Base-by-base conservation (phyloP, 371 early-diverging fungal species). In the Batkoa obscura region DNA sequence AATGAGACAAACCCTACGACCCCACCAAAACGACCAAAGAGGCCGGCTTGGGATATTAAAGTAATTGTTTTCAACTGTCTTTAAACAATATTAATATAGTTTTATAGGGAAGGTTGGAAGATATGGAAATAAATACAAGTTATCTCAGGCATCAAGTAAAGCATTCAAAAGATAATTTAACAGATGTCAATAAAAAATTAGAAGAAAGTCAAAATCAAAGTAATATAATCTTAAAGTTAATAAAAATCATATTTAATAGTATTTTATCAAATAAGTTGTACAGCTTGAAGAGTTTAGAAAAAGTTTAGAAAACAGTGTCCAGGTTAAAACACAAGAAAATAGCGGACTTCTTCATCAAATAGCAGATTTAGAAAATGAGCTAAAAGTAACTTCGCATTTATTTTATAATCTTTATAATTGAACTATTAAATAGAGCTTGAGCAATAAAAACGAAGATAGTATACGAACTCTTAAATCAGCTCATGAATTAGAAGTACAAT, bases 61-160 rank as follows among this genome's bases (percentile, higher is more conserved):
- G 50, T 50, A 17, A 50, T 2, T 35, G 1, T 31, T 4, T 9
- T 12, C 32, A 8, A 35, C 2, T 32, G 33, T 50, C 3, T 31
- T 31, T 17, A 12, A 45, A 9, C 48, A 31, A 35, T n/a, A 43
- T 43, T 43, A 43, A 43, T 17, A 8, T 13, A 2, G 2, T 35
- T 5, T 12, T 73, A 0, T 76, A 78, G 66, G 78, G 79, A 2
- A 69, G 74, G 13, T 58, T 80, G 12, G 69, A 72, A 50, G 80
- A 77, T 54, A 64, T 78, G 71, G 76, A 78, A 52, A 67, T 72
- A 39, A 43, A 63, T 5, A 63, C 60, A 23, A 54, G 56, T n/a
- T 50, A 60, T n/a, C 50, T 71, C 31, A 64, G 62, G 15, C 50
- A 64, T 0, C 58, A 62, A 32, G 59, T 68, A 2, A 60, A 63